A percentile compares a stretch with the other conserved stretches of the same genome.
Conservation (phyloP, 2,329 filamentous ascomycete genomes). For the Hypoxylon sp. region DNA sequence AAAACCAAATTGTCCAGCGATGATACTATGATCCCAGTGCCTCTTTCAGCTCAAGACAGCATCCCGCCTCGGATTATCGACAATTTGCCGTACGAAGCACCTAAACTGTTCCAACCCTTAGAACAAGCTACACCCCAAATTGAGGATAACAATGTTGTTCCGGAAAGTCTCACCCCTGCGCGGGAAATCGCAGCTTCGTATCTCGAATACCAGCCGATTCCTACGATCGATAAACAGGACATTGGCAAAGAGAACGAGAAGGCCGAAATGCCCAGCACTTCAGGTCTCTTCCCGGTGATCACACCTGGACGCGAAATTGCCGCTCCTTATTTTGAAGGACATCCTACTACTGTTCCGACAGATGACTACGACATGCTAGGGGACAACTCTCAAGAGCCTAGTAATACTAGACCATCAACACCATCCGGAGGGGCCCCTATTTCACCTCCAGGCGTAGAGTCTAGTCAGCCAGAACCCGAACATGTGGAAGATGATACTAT, state of each 20-base stretch:
- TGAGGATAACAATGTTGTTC: constrained; percentile 8
- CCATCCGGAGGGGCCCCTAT: constrained; percentile 11
- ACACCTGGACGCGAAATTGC: constrained; percentile 37
- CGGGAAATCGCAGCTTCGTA: constrained; percentile 41
- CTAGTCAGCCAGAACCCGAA: constrained; percentile 2
- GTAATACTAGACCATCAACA: constrained; percentile 2
- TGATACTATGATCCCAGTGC: constrained; percentile 44
- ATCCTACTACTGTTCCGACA: constrained; percentile 9
- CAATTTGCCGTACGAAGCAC: constrained; percentile 13
- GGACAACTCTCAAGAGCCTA: not conserved
- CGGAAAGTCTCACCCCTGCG: constrained; percentile 24
- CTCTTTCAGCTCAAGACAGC: constrained; percentile 45
- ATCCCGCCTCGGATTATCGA: constrained; percentile 41
- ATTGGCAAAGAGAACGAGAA: constrained; percentile 9
- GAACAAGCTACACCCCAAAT: not conserved
- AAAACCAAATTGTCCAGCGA: constrained; percentile 47
- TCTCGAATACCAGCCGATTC: constrained; percentile 30
- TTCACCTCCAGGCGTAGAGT: constrained; percentile 23
- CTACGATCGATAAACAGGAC: constrained; percentile 1
- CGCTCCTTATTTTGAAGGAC: constrained; percentile 37
- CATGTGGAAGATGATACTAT: constrained; percentile 10
- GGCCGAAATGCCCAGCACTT: constrained; percentile 6
- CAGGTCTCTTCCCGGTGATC: constrained; percentile 31
- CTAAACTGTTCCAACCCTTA: constrained; percentile 5
- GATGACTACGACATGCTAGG: constrained; percentile 18